Percentiles rank a stretch among this genome's conserved stretches.
phyloP scores from a whole-genome alignment of 2,329 filamentous ascomycete species.

The Apiospora pterosperma region DNA sequence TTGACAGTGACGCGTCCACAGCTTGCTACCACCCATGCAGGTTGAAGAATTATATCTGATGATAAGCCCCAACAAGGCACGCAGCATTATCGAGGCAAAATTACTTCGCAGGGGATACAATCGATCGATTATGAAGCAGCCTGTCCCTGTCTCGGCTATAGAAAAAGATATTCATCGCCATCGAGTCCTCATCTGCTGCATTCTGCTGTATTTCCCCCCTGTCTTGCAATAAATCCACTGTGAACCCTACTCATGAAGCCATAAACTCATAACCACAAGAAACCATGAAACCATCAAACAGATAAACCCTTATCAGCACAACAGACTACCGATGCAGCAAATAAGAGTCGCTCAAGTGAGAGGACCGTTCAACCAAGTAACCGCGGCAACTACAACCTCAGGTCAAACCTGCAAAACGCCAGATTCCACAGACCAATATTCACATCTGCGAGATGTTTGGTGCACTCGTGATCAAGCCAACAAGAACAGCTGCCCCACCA shows the following conservation, averaged over 20 bases:
- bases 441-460: constrained; percentile 5
- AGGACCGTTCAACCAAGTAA: no score
- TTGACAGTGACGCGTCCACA: no score
- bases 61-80: no score
- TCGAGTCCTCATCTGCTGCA: neutral
- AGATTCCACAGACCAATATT: neutral
- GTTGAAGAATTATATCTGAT: no score
- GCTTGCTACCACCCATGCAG: no score
- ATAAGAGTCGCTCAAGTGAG: no score
- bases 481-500: constrained; percentile 23
- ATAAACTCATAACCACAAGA: neutral
- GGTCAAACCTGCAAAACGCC: neutral
- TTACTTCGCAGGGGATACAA: neutral
- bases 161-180: neutral
- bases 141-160: neutral
- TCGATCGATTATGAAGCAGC: neutral
- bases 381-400: no score
- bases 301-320: neutral
- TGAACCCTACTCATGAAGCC: neutral
- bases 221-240: neutral
- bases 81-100: neutral
- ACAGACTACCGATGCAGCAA: neutral
- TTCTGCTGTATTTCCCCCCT: neutral
- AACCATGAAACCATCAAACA: neutral
- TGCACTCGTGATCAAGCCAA: constrained; percentile 11